Base-by-base conservation (phyloP, 2,329 filamentous ascomycete species). In the Beauveria pseudobassiana region DNA sequence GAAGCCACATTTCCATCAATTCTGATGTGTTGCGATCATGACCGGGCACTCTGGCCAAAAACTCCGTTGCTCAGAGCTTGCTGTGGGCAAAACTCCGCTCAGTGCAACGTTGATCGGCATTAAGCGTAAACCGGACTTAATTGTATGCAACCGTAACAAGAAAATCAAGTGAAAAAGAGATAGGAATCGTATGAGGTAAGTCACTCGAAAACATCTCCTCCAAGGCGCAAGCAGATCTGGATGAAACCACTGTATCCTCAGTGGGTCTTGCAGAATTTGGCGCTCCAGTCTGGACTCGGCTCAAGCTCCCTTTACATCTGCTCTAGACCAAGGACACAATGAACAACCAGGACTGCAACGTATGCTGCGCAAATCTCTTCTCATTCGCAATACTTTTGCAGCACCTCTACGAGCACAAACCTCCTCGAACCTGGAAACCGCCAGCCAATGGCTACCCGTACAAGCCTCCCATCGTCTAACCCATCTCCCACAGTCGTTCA, bases 321-420 rank as follows among this genome's bases (percentile, higher is more conserved):
- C 49, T 24, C n/a, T 6, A 1, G 6, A 24, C 12, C 61, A 42
- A 65, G 59, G 58, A 56, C 67, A 65, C 65, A 65, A 18, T 62
- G 66, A 43, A 66, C 65, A 59, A 64, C 63, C 14, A 57, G 51
- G 65, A 70, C 53, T 76, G 74, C 64, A 65, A 73, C 22, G 59
- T 62, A 22, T 66, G 69, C 54, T 74, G 74, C 61, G 73, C 72
- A 28, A 63, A 74, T 28, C 67, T 76, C 56, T 69, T 76, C 26
- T 73, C 73, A 5, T 70, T 76, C 62, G 74, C 71, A 40, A 71
- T 75, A 30, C 63, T 74, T 22, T 68, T 76, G 5, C 74, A 76
- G 40, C 60, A 71, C 42, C 61, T 76, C 72, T 10, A 70, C 69
- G 12, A 63, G 66, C 18, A 73, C 73, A 26, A 65, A 57, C 14